These are phyloP conservation scores for Spinellus fusiger DNA, from an alignment of 192 early-diverging fungal species.

Conservation along the genomic window DNA sequence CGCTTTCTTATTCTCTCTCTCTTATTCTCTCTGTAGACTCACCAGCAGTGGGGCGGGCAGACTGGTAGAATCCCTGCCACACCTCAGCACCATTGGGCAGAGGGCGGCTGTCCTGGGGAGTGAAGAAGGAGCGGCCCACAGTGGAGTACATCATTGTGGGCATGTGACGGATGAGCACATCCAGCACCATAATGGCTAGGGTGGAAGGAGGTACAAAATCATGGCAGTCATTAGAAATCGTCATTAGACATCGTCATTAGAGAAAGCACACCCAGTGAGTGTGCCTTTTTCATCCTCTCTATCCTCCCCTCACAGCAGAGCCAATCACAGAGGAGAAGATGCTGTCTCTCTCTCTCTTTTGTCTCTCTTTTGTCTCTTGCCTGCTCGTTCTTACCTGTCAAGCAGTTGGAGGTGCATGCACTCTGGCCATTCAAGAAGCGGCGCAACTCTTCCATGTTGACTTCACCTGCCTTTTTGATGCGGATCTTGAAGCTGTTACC, in stretches of 20 bases:
- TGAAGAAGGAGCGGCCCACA: constrained; percentile 88
- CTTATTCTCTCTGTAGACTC: constrained; percentile 6
- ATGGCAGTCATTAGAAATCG: neutral
- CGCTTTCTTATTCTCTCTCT: neutral
- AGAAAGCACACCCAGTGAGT: too few species aligned
- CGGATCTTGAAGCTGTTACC: constrained; percentile 57
- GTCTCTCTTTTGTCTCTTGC: neutral
- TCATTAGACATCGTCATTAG: too few species aligned
- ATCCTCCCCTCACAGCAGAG: too few species aligned
- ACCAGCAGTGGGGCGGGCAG: constrained; percentile 69
- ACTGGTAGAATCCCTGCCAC: constrained; percentile 91
- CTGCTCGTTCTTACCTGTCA: constrained; percentile 28
- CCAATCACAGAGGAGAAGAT: too few species aligned
- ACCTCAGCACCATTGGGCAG: constrained; percentile 77
- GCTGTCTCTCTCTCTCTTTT: too few species aligned
- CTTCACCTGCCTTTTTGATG: constrained; percentile 57
- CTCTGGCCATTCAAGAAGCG: constrained; percentile 44
- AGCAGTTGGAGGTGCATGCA: constrained; percentile 29
- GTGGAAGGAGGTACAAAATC: neutral
- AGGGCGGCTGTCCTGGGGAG: constrained; percentile 44
- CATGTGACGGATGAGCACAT: constrained; percentile 79
- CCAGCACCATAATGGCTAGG: constrained; percentile 57
- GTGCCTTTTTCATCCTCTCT: too few species aligned
- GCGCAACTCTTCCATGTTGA: constrained; percentile 56
- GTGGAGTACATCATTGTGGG: constrained; percentile 70